Evolutionary conservation across 164 flowering plant species (phyloP).

Genomic region (Saururus chinensis): DNA sequence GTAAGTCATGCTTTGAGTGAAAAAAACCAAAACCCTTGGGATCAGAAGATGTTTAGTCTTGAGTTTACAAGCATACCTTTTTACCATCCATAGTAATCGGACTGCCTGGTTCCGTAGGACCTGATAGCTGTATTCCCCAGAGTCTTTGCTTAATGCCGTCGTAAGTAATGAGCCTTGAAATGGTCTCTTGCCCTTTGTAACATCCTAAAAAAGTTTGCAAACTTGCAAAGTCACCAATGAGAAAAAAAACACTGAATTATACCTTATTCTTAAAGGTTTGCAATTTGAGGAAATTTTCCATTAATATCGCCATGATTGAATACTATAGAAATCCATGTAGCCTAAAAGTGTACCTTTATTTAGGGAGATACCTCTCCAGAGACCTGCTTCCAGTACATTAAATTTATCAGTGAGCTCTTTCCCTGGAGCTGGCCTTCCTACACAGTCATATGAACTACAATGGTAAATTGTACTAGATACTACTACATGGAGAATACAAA

Average conservation of each 20-base stretch:
- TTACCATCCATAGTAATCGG: slow-evolving; percentile 49
- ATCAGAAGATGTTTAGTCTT: not conserved
- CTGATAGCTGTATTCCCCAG: slow-evolving; percentile 60
- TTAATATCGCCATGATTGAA: too few relatives aligned
- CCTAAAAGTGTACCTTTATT: slow-evolving; percentile 79
- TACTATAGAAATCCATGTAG: too few relatives aligned
- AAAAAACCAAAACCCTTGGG: not conserved
- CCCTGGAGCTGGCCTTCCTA: slow-evolving; percentile 84
- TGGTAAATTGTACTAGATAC: too few relatives aligned
- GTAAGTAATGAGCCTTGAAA: slow-evolving; percentile 72
- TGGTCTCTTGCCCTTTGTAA: slow-evolving; percentile 90
- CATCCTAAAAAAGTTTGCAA: slow-evolving; percentile 40
- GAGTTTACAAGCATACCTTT: slow-evolving; percentile 12
- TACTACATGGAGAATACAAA: too few relatives aligned
- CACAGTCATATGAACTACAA: not conserved
- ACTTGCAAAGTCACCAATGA: not conserved
- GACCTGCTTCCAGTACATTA: slow-evolving; percentile 84
- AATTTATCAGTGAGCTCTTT: slow-evolving; percentile 75
- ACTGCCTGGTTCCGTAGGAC: slow-evolving; percentile 60
- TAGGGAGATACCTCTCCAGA: slow-evolving; percentile 71
- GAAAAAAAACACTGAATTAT: too few relatives aligned
- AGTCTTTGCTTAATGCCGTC: slow-evolving; percentile 78
- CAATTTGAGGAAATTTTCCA: too few relatives aligned
- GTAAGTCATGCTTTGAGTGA: not conserved
- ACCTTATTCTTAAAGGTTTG: too few relatives aligned